phyloP scores from a whole-genome alignment of 2,329 filamentous ascomycete species.

The Aaosphaeria pasadenensis region DNA sequence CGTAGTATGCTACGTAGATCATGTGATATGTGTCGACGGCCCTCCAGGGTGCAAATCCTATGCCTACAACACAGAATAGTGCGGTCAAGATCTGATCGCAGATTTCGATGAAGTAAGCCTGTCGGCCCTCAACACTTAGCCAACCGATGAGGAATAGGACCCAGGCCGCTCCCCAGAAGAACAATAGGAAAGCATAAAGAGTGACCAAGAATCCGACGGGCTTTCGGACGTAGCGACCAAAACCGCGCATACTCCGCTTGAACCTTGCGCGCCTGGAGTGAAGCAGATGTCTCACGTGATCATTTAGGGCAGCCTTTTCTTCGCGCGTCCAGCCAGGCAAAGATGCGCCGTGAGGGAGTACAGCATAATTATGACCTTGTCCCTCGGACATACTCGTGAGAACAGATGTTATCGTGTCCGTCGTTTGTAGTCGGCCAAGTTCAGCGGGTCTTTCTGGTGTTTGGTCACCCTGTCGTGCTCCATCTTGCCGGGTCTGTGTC shows the following conservation, averaged over 20 bases:
- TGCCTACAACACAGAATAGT: slow-evolving; percentile 61
- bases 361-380: slow-evolving; percentile 63
- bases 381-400: slow-evolving; percentile 44
- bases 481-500: slow-evolving; percentile 8
- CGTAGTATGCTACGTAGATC: slow-evolving; percentile 73
- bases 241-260: slow-evolving; percentile 75
- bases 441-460: slow-evolving; percentile 8
- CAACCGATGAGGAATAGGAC: slow-evolving; percentile 85
- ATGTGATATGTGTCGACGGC: slow-evolving; percentile 84
- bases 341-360: slow-evolving; percentile 70
- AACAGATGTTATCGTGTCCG: slow-evolving; percentile 30
- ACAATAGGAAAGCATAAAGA: slow-evolving; percentile 82
- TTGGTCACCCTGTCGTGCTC: slow-evolving; percentile 10
- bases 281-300: slow-evolving; percentile 82
- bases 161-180: slow-evolving; percentile 81
- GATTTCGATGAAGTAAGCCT: slow-evolving; percentile 58
- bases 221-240: slow-evolving; percentile 70
- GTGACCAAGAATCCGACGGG: slow-evolving; percentile 80
- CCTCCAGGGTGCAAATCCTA: slow-evolving; percentile 66
- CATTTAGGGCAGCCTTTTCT: slow-evolving; percentile 74
- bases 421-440: slow-evolving; percentile 10
- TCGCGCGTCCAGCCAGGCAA: slow-evolving; percentile 73
- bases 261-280: slow-evolving; percentile 77
- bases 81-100: slow-evolving; percentile 60
- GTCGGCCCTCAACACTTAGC: slow-evolving; percentile 74